Evolutionary conservation across 2,329 filamentous ascomycete species (phyloP), one percentile per base, ranked within the genome.

Genomic region (Clonostachys sp.): DNA sequence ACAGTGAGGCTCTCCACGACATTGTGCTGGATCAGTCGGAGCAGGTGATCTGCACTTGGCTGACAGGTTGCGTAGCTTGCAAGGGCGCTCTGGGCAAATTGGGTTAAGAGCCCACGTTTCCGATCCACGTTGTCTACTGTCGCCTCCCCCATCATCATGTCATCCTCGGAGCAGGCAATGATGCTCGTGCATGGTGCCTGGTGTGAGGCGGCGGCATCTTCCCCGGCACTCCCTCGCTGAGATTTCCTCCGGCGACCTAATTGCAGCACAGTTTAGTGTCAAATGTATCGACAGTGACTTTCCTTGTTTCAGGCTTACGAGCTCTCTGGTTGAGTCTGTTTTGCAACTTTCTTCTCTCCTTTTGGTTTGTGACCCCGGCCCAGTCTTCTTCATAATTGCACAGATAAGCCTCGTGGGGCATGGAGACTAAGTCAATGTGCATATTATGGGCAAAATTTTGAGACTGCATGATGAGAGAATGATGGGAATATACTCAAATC

Each of bases 291-390:
- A 9, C 3, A 30, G 9, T 30, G 9, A 4, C 9, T 30, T 30
- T 30, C 30, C 24, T 30, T 30, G 24, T 10, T 30, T 30, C 24
- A 30, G 24, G 24, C 48, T 40, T 30, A 50, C 49, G 44, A 7
- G 55, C 53, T 49, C 61, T 49, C 44, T 49, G 55, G 52, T 60
- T 55, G 3, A 47, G 39, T 3, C 52, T 48, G 48, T 60, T 60
- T 39, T 61, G 55, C 9, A 55, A 36, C 48, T 54, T 55, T 36
- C 55, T 54, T 18, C 55, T 55, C 46, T 55, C 51, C 2, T 48
- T 53, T 5, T 52, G 54, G 47, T 56, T 58, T 3, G 53, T 60
- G 5, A 62, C 54, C 12, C 63, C 62, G 0, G 58, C 61, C 62
- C 62, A 66, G 46, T 66, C 61, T 33, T 66, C 61, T 13, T 34